Percentiles rank a stretch among this genome's conserved stretches.
These are phyloP conservation scores for Populus davidiana DNA, from an alignment of 345 rosid species.

Conservation along the genomic window DNA sequence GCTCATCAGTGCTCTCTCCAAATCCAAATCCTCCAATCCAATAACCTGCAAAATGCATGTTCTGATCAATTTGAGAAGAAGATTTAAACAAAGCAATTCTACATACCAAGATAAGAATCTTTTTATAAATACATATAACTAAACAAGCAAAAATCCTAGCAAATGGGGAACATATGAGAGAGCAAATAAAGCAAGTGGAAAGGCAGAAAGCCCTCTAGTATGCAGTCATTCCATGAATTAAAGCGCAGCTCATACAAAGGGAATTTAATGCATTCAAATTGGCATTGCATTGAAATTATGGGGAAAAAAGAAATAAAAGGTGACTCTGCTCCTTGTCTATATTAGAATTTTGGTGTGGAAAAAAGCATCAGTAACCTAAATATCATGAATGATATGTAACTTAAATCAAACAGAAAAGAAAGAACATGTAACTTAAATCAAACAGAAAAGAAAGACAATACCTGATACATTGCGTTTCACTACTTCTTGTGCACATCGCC, in stretches of 20 bases:
- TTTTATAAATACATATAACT: neutral
- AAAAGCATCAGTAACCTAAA: neutral
- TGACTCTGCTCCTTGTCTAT: neutral
- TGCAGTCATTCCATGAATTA: neutral
- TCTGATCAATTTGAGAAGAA: constrained; percentile 7
- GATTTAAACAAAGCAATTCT: no score
- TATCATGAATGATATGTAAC: neutral
- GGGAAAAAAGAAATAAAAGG: neutral
- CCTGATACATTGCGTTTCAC: constrained; percentile 58
- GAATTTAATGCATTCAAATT: no score
- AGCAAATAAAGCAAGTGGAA: neutral
- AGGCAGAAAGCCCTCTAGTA: no score
- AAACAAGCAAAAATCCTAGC: neutral
- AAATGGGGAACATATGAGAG: neutral
- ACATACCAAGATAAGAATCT: neutral
- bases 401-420: neutral
- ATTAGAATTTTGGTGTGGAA: neutral
- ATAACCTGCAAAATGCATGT: constrained; percentile 45
- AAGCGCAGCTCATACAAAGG: neutral
- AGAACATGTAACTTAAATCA: neutral
- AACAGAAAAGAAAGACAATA: constrained; percentile 10
- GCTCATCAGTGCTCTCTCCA: constrained; percentile 73
- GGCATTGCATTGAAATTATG: neutral
- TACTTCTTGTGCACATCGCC: constrained; percentile 52
- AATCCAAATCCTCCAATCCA: constrained; percentile 85